Base-by-base conservation (phyloP, 2,329 filamentous ascomycete species). In the Pseudogymnoascus sp. region DNA sequence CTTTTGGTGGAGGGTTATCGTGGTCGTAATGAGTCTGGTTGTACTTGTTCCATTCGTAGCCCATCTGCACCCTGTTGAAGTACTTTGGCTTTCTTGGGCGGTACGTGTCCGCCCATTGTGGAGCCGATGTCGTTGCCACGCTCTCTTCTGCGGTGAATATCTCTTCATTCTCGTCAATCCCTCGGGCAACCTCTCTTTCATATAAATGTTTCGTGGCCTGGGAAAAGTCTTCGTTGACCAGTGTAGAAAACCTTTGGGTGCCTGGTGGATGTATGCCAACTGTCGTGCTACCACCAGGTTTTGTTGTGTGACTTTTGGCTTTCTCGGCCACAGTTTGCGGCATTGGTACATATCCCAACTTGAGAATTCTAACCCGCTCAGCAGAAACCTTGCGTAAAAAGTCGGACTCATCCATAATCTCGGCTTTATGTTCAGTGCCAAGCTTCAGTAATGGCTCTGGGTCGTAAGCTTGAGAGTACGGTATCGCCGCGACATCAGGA, bases 1-100 rank as follows among this genome's bases (percentile, higher is more conserved):
- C 93, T 76, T 96, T 97, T 25, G 94, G 94, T 1, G 94, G 94
- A 2, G 94, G 94, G 70, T 97, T 97, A 72, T 97, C 93, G 73
- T 97, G 91, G 73, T 97, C 94, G 76, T 99, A 99, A 75, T 99
- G 94, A 11, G 94, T 99, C 76, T 99, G 94, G 71, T 99, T 99
- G 81, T 99, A 99, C 75, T 99, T 99, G 79, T 99, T 99, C 94
- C 94, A 99, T 74, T 99, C 94, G 74, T 97, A 99, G 60, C 94
- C 94, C 90, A 97, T 97, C 74, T 96, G 92, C 54, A 97, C 92
- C 39, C 94, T 88, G 72, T 97, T 97, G 81, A 99, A 99, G 76
- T 97, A 97, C 63, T 89, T 85, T 11, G 94, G 94, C 75, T 97
- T 99, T 65, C 94, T 84, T 6, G 93, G 91, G 38, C 88, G 84